Conservation (phyloP, 1,284 basidiomycete species). For the Tremellales sp. region DNA sequence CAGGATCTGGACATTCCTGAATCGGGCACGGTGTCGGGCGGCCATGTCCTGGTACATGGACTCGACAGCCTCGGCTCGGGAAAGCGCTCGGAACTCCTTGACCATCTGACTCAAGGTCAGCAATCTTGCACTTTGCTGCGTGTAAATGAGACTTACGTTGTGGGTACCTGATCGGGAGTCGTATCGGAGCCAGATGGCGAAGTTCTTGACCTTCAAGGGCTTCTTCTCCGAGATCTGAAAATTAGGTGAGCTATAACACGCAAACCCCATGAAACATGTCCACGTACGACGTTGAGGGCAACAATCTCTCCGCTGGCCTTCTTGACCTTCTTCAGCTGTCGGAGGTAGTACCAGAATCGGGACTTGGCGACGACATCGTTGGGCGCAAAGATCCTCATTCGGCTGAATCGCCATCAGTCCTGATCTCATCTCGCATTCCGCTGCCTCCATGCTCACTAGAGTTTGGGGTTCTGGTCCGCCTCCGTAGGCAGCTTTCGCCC, state of each 20-base stretch:
- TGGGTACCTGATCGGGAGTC: conserved; percentile 96
- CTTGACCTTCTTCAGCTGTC: conserved; percentile 98
- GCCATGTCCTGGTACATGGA: conserved; percentile 99
- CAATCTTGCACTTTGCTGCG: conserved; percentile 62
- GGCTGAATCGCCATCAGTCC: conserved; percentile 63
- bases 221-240: conserved; percentile 88
- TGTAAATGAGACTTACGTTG: conserved; percentile 55
- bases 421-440: background rate
- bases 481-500: conserved; percentile 96
- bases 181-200: conserved; percentile 99
- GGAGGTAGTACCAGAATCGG: conserved; percentile 99
- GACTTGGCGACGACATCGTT: conserved; percentile 98
- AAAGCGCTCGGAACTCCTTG: conserved; percentile 94
- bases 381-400: conserved; percentile 99
- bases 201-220: conserved; percentile 98
- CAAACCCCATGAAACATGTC: background rate
- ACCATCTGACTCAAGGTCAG: conserved; percentile 49
- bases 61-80: conserved; percentile 92
- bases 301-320: conserved; percentile 99
- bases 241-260: conserved; percentile 1
- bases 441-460: conserved; percentile 31
- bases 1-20: conserved; percentile 76
- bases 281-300: conserved; percentile 90
- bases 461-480: conserved; percentile 83
- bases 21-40: conserved; percentile 96